Base-by-base conservation (phyloP, 2,329 filamentous ascomycete species). In the Didymella pinodella region DNA sequence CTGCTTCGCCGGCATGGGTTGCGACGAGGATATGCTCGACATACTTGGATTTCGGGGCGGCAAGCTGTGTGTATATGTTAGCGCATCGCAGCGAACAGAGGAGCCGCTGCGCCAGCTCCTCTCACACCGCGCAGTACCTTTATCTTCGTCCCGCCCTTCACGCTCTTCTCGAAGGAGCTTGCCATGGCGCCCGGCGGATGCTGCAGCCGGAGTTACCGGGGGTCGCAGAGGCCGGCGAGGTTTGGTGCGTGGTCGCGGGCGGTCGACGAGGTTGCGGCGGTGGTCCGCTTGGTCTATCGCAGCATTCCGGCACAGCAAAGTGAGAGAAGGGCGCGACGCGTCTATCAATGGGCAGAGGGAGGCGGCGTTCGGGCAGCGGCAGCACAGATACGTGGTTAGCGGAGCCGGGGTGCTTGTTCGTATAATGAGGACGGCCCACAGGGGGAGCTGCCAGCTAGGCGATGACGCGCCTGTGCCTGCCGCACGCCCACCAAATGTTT, bases 121-220 rank as follows among this genome's bases (percentile, higher is more conserved):
- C 29, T 22, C 29, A 34, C 36, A 45, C 47, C 22, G 25, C 25
- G 34, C 25, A 10, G 59, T 72, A 93, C 93, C 88, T 97, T 98
- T 77, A 96, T 92, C 84, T 98, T 98, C 73, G 94, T 98, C 71
- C 92, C 94, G 81, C 94, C 95, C 84, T 98, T 98, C 76, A 99
- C 95, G 69, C 93, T 96, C 85, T 98, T 99, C 84, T 99, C 95
- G 77, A 98, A 98, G 59, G 91, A 94, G 82, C 88, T 91, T 68
- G 90, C 87, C 91, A 93, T 93, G 67, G 58, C 61, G 67, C 43
- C 48, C 57, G 55, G 48, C 29, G 63, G 59, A 57, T 58, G 56
- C 55, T 61, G 54, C 50, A 59, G 40, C 57, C 45, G 40, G 54
- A 50, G 55, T 41, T 25, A 29, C 46, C 50, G 55, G 59, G 62